Percentiles rank a stretch among this genome's conserved stretches.
These are phyloP conservation scores for Viola odorata DNA, from an alignment of 345 rosid genomes.

Conservation along the genomic window DNA sequence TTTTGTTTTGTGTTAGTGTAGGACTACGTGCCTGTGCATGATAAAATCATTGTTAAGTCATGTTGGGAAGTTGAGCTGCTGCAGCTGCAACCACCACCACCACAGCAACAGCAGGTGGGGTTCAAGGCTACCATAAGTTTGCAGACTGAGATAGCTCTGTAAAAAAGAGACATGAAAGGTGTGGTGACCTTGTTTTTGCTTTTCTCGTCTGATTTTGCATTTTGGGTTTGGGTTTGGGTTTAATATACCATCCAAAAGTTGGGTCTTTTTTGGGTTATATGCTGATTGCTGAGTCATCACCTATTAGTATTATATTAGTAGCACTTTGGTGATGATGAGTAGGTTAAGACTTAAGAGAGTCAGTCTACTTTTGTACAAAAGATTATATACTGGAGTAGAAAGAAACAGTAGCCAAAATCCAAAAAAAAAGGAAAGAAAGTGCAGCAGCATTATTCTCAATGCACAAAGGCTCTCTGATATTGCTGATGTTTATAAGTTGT, in stretches of 20 bases:
- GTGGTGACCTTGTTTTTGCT: neutral
- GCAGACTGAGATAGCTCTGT: constrained; percentile 51
- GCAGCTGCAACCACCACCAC: constrained; percentile 30
- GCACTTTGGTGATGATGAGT: neutral
- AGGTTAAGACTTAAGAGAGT: neutral
- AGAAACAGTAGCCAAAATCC: constrained; percentile 22
- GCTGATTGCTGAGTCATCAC: neutral
- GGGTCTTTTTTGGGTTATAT: neutral
- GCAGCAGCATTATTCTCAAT: constrained; percentile 25
- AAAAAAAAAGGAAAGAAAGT: neutral
- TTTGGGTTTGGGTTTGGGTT: constrained; percentile 30
- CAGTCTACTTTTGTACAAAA: constrained; percentile 22
- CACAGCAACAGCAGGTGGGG: constrained; percentile 34
- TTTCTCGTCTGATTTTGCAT: constrained; percentile 8
- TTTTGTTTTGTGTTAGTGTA: constrained; percentile 17
- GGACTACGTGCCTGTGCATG: constrained; percentile 86
- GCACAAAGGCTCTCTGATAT: neutral
- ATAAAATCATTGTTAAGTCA: constrained; percentile 66
- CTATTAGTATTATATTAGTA: neutral
- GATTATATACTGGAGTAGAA: constrained; percentile 5
- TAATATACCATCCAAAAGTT: constrained; percentile 19
- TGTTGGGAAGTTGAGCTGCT: constrained; percentile 69
- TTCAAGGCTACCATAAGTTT: constrained; percentile 34
- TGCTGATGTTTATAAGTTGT: neutral
- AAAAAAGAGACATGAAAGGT: constrained; percentile 15